phyloP scores from a whole-genome alignment of 768 basidiomycete genomes.

The Phallus indusiatus region DNA sequence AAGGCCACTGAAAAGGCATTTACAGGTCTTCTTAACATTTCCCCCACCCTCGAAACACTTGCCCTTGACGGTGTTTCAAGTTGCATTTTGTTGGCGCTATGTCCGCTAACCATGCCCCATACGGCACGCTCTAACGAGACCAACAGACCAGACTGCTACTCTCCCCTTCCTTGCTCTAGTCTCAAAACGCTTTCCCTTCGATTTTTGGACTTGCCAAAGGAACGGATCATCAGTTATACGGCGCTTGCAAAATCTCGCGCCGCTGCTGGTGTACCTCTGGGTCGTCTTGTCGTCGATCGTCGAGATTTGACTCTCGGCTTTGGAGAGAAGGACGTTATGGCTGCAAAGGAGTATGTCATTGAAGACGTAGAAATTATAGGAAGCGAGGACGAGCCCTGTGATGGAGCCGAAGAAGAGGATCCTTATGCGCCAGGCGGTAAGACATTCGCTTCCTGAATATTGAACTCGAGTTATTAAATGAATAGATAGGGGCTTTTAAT shows the following conservation, averaged over 20 bases:
- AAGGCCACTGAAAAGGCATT: background rate
- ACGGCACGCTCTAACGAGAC: background rate
- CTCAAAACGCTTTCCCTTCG: background rate
- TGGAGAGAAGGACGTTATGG: background rate
- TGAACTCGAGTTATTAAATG: background rate
- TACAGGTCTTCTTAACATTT: background rate
- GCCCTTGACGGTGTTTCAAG: background rate
- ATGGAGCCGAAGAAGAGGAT: constrained; percentile 3
- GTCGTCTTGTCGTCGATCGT: background rate
- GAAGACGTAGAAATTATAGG: background rate
- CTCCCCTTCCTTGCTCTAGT: background rate
- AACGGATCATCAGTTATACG: background rate
- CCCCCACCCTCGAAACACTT: background rate
- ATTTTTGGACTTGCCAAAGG: background rate
- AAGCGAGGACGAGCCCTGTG: background rate
- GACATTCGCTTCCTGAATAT: background rate
- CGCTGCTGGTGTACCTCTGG: background rate
- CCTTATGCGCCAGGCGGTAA: constrained; percentile 25
- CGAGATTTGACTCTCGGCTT: background rate
- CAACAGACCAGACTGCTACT: background rate
- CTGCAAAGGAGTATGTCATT: background rate
- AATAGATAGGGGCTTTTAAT: constrained; percentile 1
- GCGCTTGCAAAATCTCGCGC: background rate
- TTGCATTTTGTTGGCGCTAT: background rate
- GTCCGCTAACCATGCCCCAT: background rate